These are phyloP conservation scores for Theobroma grandiflorum DNA, from an alignment of 441 rosid species.

Conservation along the genomic window DNA sequence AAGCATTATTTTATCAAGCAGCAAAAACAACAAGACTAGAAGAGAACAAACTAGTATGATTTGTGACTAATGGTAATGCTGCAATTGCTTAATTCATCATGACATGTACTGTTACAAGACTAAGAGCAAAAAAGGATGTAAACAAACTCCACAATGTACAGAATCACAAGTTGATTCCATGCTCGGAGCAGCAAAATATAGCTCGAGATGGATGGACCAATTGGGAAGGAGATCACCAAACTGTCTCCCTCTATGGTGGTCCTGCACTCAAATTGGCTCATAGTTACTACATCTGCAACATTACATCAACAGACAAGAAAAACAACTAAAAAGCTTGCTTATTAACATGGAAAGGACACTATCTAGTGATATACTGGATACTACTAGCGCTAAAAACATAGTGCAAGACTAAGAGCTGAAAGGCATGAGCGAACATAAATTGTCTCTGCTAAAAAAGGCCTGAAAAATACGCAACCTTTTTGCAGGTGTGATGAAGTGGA, in stretches of 20 bases:
- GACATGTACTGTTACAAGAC: conserved; percentile 23
- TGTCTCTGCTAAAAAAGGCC: conserved; percentile 40
- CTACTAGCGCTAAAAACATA: neutral
- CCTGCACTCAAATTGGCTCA: conserved; percentile 26
- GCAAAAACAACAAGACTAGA: neutral
- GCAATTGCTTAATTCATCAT: conserved; percentile 18
- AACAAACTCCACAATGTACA: conserved; percentile 35
- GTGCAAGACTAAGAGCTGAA: conserved; percentile 25
- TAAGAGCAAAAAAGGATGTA: conserved; percentile 23
- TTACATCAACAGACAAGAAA: conserved; percentile 27
- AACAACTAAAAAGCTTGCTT: neutral
- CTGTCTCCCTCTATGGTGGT: conserved; percentile 60
- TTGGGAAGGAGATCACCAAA: conserved; percentile 71
- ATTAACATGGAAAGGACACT: neutral
- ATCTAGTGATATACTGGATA: neutral
- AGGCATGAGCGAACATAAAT: conserved; percentile 17
- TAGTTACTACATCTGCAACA: conserved; percentile 18
- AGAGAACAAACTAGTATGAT: neutral
- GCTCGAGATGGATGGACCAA: conserved; percentile 45
- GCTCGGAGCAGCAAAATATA: conserved; percentile 51
- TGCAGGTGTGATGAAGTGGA: conserved; percentile 20
- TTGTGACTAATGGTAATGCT: conserved; percentile 5
- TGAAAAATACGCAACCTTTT: conserved; percentile 60
- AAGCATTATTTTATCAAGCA: neutral
- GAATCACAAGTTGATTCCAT: conserved; percentile 37